Base-by-base conservation (phyloP, 1,284 basidiomycete genomes). In the Puccinia polysora region DNA sequence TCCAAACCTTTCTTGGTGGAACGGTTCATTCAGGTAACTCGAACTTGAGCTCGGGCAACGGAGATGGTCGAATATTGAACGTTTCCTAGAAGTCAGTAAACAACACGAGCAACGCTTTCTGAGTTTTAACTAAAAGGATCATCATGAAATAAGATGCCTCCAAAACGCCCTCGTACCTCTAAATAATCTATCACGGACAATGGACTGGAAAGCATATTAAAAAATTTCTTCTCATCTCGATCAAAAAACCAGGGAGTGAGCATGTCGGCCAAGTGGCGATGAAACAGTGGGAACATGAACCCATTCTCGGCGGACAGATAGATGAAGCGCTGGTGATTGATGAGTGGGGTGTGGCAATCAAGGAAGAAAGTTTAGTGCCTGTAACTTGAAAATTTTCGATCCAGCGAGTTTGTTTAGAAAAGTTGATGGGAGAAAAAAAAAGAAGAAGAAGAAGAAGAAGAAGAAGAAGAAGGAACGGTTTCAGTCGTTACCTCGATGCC, bases 191-290 rank as follows among this genome's bases (percentile, higher is more conserved):
- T 76, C 0, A 83, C 80, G 8, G 80, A 81, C 0, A 82, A 82
- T 36, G 81, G 79, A 32, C 81, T 82, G 0, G 79, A 77, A 2
- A 86, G 76, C 34, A 80, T 78, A 76, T 85, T 85, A 78, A 85
- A 85, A 75, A 81, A 82, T 10, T 82, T 80, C 45, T 83, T 80
- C 72, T 85, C 84, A 1, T 80, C 75, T 43, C 81, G 77, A 25
- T 70, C 68, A 40, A 75, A 74, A 63, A 85, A 80, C 53, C 79
- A 79, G 0, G 78, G 77, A 75, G 85, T 84, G 59, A 85, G 81
- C 85, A 86, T 86, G 79, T 84, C 85, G 3, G 82, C 81, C 15
- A 84, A 71, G 72, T 85, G 84, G 30, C 76, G 73, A 76, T 83
- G 81, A 73, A 85, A 84, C 20, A 85, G 78, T 0, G 81, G 81